Conservation (phyloP, 2,329 filamentous ascomycete species). For the Alternaria infectoria region DNA sequence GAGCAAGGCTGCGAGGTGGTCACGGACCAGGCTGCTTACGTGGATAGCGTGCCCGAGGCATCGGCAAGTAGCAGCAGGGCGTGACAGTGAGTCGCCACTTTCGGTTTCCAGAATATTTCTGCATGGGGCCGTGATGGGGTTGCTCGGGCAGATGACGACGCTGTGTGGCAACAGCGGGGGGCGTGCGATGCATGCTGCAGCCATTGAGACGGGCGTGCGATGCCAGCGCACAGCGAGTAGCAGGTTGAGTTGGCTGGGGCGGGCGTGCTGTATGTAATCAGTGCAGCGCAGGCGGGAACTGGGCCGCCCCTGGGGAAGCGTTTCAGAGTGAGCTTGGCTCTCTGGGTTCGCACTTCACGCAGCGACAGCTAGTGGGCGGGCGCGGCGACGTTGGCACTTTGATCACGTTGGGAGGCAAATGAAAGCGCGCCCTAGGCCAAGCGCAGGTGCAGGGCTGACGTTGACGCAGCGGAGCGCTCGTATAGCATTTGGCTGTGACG, state of each 20-base stretch:
- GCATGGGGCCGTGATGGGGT: slow-evolving; percentile 3
- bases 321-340: slow-evolving; percentile 24
- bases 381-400: slow-evolving; percentile 3
- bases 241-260: not conserved
- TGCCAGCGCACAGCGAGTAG: slow-evolving; percentile 8
- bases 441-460: slow-evolving; percentile 4
- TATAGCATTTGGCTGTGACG: not conserved
- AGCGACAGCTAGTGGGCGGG: not conserved
- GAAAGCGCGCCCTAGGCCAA: not conserved
- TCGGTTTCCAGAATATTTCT: slow-evolving; percentile 24
- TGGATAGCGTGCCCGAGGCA: slow-evolving; percentile 17
- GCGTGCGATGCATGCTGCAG: not conserved
- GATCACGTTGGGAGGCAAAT: not conserved
- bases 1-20: slow-evolving; percentile 12
- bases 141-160: slow-evolving; percentile 22
- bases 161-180: slow-evolving; percentile 13
- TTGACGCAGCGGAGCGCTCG: slow-evolving; percentile 13
- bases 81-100: slow-evolving; percentile 23
- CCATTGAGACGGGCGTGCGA: not conserved
- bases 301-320: slow-evolving; percentile 15
- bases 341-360: slow-evolving; percentile 11
- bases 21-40: slow-evolving; percentile 19
- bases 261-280: slow-evolving; percentile 9
- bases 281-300: slow-evolving; percentile 5
- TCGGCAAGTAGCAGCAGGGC: slow-evolving; percentile 19